phyloP scores from a whole-genome alignment of 169 alveolate species.

The Theileria annulata region DNA sequence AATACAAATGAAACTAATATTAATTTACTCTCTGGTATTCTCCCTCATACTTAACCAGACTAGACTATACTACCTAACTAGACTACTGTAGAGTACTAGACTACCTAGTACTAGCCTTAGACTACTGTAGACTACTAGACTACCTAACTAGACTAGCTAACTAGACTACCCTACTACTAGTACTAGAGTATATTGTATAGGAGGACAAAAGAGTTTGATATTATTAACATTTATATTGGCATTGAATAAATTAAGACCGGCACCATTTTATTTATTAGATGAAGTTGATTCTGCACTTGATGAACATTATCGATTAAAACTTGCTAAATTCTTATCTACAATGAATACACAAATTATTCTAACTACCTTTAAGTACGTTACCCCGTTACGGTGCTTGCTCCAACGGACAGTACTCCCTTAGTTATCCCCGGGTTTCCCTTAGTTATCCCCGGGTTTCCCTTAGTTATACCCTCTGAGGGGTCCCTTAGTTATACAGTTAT shows the following conservation, averaged over 20 bases:
- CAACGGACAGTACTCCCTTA: not conserved
- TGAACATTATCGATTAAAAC: slow-evolving; percentile 63
- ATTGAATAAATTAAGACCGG: slow-evolving; percentile 68
- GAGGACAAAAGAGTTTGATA: slow-evolving; percentile 79
- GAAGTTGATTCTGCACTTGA: slow-evolving; percentile 79
- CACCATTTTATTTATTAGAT: slow-evolving; percentile 73
- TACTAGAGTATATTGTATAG: slow-evolving; percentile 5
- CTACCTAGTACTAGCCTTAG: not conserved
- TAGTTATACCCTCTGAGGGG: too few relatives aligned
- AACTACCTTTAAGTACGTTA: slow-evolving; percentile 55
- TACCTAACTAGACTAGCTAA: not conserved
- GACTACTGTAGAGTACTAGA: not conserved
- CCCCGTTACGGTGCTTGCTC: slow-evolving; percentile 7
- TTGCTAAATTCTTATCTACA: slow-evolving; percentile 30
- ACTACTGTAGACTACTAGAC: not conserved
- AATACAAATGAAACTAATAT: slow-evolving; percentile 25
- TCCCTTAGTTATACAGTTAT: too few relatives aligned
- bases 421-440: not conserved
- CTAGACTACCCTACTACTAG: not conserved
- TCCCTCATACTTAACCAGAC: not conserved
- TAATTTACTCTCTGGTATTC: slow-evolving; percentile 48
- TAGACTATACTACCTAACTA: too few relatives aligned
- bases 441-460: not conserved
- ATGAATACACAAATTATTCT: slow-evolving; percentile 56
- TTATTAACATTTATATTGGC: slow-evolving; percentile 74